phyloP scores from a whole-genome alignment of 257 asterid genomes.

The Solanum sparsipilum region DNA sequence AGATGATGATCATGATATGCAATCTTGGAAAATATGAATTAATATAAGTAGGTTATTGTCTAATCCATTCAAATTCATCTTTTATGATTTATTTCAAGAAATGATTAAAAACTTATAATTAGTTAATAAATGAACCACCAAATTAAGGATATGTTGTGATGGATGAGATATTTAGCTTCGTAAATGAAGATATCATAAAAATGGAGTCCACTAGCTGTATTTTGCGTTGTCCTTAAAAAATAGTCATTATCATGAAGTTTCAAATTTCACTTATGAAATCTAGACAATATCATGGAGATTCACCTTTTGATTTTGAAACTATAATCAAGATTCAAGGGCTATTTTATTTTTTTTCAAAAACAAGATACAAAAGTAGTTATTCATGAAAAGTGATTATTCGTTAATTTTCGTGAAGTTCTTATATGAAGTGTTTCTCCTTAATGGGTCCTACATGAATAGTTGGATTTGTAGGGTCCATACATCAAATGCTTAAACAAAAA shows the following conservation, averaged over 20 bases:
- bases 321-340: background rate
- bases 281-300: background rate
- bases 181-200: too few species aligned
- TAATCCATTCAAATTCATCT: background rate
- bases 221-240: too few species aligned
- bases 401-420: background rate
- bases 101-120: background rate
- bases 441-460: background rate
- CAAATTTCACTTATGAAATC: background rate
- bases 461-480: background rate
- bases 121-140: background rate
- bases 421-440: background rate
- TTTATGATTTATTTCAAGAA: background rate
- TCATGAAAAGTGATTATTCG: background rate
- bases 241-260: background rate
- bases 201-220: fast-evolving
- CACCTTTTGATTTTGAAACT: background rate
- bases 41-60: conserved; percentile 1
- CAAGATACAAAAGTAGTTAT: background rate
- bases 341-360: background rate
- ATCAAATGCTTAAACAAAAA: background rate
- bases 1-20: background rate
- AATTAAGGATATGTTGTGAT: background rate
- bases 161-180: background rate
- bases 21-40: conserved; percentile 6